Base-by-base conservation (phyloP, 805 yeast genomes). In the Ogataea wickerhamii region DNA sequence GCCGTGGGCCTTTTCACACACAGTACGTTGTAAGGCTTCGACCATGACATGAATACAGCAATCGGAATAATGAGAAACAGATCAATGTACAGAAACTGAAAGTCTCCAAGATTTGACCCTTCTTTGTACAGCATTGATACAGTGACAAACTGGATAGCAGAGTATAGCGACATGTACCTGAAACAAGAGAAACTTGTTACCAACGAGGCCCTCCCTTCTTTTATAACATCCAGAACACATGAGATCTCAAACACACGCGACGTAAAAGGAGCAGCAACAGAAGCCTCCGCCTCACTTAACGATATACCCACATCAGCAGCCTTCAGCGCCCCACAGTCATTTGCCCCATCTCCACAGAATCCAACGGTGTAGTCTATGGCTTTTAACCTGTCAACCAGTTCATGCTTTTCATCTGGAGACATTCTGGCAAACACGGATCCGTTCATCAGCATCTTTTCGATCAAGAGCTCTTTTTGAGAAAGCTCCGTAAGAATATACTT, bases 391-490 rank as follows among this genome's bases (percentile, higher is more conserved):
- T 85, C 89, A 24, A 93, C 96, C 33, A 93, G 68, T 62, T 93
- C 98, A 60, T 93, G 96, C 56, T 93, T 93, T 60, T 93, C 99
- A 61, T 94, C 98, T 0, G 99, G 99, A 0, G 98, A 89, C 99
- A 93, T 93, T 47, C 99, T 72, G 0, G 99, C 98, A 66, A 81
- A 93, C 4, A 93, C 76, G 31, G 80, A 75, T 41, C 88, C 79
- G 44, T 75, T 78, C 67, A 87, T 67, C 38, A 93, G 68, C 58
- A 93, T 71, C 18, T 66, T 68, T 33, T 75, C 75, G 28, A 73
- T 74, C 61, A 46, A 65, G 35, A 52, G 49, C 18, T 53, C 58
- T 31, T 47, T 43, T 21, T 65, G 65, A 32, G 74, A 68, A 25
- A 76, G 56, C 36, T 72, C 76, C 3, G 78, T 82, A 46, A 91